These are phyloP conservation scores for Apostasia ramifera DNA, from an alignment of 106 monocot genomes.

Conservation along the genomic window DNA sequence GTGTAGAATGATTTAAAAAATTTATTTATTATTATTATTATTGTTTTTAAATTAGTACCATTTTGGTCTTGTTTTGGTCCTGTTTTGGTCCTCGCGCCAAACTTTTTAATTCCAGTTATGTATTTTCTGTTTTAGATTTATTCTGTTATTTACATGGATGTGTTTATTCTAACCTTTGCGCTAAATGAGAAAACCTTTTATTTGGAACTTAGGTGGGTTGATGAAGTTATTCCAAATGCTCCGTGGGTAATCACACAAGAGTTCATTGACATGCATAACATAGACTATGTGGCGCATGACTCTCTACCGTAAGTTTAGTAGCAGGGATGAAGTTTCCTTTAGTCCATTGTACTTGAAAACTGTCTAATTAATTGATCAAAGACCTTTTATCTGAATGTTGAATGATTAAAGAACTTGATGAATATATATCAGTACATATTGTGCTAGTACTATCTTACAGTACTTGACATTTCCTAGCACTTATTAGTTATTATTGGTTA, in stretches of 20 bases:
- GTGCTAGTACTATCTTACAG: background rate
- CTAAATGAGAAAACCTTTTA: too few relatives aligned
- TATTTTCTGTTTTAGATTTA: too few relatives aligned
- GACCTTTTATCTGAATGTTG: background rate
- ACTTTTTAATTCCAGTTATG: too few relatives aligned
- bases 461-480: background rate
- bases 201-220: slow-evolving; percentile 36
- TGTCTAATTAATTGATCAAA: slow-evolving; percentile 3
- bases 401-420: background rate
- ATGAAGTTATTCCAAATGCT: slow-evolving; percentile 61
- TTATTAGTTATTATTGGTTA: background rate
- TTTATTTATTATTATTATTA: too few relatives aligned
- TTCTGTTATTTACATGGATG: too few relatives aligned
- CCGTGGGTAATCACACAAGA: slow-evolving; percentile 55
- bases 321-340: background rate
- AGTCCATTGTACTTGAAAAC: background rate
- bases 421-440: background rate
- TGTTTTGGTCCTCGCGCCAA: too few relatives aligned
- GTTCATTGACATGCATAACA: slow-evolving; percentile 53
- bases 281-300: slow-evolving; percentile 55
- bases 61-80: too few relatives aligned
- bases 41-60: too few relatives aligned
- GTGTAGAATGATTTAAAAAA: too few relatives aligned
- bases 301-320: slow-evolving; percentile 38
- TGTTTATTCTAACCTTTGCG: too few relatives aligned